A percentile compares a stretch with the other conserved stretches of the same genome.
These are phyloP conservation scores for Talaromyces verruculosus DNA, from an alignment of 2,329 filamentous ascomycete genomes.

Conservation along the genomic window DNA sequence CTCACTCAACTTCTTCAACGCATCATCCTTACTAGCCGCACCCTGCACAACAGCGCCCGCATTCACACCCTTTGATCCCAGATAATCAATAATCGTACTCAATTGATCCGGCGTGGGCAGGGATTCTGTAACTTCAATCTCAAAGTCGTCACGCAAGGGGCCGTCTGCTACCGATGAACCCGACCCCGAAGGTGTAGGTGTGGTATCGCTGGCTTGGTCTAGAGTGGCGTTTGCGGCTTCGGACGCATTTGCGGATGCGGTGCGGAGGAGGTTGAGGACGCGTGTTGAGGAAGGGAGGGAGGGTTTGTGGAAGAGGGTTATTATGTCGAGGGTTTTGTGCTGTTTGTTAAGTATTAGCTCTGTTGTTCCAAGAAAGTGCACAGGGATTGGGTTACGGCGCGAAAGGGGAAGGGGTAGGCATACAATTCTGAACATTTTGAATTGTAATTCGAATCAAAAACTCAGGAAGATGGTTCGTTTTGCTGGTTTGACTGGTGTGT, in stretches of 20 bases:
- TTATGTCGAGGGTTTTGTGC: constrained; percentile 81
- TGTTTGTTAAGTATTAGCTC: constrained; percentile 35
- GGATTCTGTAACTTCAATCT: constrained; percentile 79
- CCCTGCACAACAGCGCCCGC: constrained; percentile 69
- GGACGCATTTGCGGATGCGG: constrained; percentile 68
- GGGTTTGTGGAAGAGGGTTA: constrained; percentile 94
- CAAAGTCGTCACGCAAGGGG: constrained; percentile 65
- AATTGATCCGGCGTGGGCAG: constrained; percentile 80
- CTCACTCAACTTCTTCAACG: constrained; percentile 73
- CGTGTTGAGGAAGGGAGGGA: constrained; percentile 69
- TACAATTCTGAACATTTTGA: constrained; percentile 21
- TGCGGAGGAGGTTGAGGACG: constrained; percentile 75
- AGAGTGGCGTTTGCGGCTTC: constrained; percentile 67
- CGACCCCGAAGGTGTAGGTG: constrained; percentile 49
- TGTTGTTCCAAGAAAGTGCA: background rate
- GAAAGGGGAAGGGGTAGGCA: background rate
- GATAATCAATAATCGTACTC: constrained; percentile 78
- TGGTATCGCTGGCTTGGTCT: constrained; percentile 70
- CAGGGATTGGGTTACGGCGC: too few relatives aligned
- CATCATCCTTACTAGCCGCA: constrained; percentile 72
- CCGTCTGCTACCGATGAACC: background rate
- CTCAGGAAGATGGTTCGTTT: background rate
- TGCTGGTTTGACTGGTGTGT: background rate
- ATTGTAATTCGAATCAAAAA: background rate
- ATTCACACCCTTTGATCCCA: constrained; percentile 63